These are phyloP conservation scores for Amyloporia xantha DNA, from an alignment of 768 basidiomycete species.

Conservation along the genomic window DNA sequence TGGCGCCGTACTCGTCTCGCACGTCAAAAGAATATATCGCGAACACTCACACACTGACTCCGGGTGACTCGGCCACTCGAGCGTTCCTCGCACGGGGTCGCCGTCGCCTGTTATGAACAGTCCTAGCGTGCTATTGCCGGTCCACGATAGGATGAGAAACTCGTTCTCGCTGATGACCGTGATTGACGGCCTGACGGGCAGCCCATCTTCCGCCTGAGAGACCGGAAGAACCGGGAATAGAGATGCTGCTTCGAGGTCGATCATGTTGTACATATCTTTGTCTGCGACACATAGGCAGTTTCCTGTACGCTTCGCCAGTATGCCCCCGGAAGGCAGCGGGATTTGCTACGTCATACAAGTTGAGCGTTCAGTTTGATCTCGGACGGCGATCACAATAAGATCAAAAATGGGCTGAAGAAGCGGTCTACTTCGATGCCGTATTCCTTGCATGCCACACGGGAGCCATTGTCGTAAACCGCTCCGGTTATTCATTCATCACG, in stretches of 20 bases:
- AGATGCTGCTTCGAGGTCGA: conserved; percentile 69
- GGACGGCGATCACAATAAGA: background rate
- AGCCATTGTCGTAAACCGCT: too few species aligned
- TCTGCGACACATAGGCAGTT: conserved; percentile 70
- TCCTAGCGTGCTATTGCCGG: conserved; percentile 73
- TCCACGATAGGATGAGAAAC: conserved; percentile 84
- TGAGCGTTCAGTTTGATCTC: background rate
- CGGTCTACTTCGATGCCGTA: too few species aligned
- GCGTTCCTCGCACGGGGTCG: conserved; percentile 84
- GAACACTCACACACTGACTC: conserved; percentile 59
- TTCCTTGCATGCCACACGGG: too few species aligned
- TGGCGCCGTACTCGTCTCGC: background rate
- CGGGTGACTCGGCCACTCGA: conserved; percentile 82
- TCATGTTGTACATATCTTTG: conserved; percentile 62
- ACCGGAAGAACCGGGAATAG: conserved; percentile 72
- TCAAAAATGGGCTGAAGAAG: background rate
- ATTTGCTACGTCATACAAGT: conserved; percentile 47
- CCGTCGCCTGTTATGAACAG: conserved; percentile 81
- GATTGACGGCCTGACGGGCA: conserved; percentile 58
- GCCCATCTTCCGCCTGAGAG: conserved; percentile 51
- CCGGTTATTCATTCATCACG: too few species aligned
- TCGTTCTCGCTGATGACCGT: conserved; percentile 71
- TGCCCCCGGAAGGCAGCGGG: conserved; percentile 52
- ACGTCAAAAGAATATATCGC: background rate
- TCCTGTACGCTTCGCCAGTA: conserved; percentile 56